Conservation (phyloP, 371 early-diverging fungal genomes). For the Coemansia sp. region DNA sequence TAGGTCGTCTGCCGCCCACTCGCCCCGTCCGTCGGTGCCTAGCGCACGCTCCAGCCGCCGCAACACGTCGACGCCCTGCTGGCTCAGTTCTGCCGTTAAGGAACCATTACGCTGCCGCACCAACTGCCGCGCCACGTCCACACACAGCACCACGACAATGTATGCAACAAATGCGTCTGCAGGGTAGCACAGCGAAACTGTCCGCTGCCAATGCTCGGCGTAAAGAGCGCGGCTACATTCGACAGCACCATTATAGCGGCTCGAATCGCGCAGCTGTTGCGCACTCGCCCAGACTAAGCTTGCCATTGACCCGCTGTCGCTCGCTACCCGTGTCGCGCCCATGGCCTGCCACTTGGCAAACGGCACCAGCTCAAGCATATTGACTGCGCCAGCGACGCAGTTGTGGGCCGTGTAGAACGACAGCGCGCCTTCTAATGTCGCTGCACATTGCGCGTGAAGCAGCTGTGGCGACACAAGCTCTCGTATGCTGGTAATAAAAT, state of each 20-base stretch:
- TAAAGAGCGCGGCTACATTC: neutral
- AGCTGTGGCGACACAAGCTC: conserved; percentile 6
- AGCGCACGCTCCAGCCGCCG: conserved; percentile 17
- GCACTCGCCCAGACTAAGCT: conserved; percentile 25
- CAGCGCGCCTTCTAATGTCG: conserved; percentile 15
- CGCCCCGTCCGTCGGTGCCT: conserved; percentile 5
- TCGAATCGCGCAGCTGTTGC: conserved; percentile 5
- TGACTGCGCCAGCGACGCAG: neutral
- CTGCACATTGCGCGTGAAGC: conserved; percentile 22
- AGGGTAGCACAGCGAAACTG: conserved; percentile 32
- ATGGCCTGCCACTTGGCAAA: conserved; percentile 22
- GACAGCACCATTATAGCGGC: no score
- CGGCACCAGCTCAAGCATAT: neutral
- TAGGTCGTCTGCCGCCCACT: conserved; percentile 13
- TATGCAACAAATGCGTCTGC: conserved; percentile 26
- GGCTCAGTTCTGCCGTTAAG: conserved; percentile 7
- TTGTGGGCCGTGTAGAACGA: neutral
- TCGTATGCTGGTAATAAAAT: conserved; percentile 17
- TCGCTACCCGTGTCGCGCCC: conserved; percentile 6
- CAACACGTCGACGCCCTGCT: conserved; percentile 20
- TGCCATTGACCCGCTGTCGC: conserved; percentile 5
- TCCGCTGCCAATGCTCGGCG: conserved; percentile 21
- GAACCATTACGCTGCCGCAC: neutral
- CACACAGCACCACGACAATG: conserved; percentile 10
- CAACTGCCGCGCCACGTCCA: conserved; percentile 6